A percentile compares a stretch with the other conserved stretches of the same genome.
Conservation (phyloP, 2,329 filamentous ascomycete species). For the Diaporthe sp. region DNA sequence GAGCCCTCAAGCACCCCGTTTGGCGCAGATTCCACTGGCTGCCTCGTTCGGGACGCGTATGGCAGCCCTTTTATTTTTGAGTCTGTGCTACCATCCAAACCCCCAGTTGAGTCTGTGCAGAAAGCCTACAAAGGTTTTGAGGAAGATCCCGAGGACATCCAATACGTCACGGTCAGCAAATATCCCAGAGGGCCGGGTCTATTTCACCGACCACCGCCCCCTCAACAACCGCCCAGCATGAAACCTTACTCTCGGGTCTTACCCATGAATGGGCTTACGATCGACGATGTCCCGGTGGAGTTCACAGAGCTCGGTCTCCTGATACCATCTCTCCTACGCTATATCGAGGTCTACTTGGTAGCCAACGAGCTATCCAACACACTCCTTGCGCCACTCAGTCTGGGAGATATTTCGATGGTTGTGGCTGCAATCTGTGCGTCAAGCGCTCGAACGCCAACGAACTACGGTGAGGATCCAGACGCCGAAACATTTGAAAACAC, state of each 20-base stretch:
- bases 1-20: constrained; percentile 45
- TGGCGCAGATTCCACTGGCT: constrained; percentile 38
- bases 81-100: constrained; percentile 55
- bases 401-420: constrained; percentile 66
- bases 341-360: too few species aligned
- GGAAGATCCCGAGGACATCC: too few species aligned
- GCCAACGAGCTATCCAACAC: too few species aligned
- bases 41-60: constrained; percentile 53
- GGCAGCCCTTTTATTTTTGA: constrained; percentile 54
- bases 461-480: constrained; percentile 90
- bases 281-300: constrained; percentile 58
- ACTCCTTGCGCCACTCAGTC: constrained; percentile 70
- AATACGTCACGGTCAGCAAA: too few species aligned
- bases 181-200: too few species aligned
- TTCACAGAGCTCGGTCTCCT: too few species aligned
- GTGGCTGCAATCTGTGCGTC: constrained; percentile 77
- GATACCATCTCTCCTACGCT: too few species aligned
- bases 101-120: too few species aligned
- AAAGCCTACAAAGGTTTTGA: constrained; percentile 50
- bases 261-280: constrained; percentile 57
- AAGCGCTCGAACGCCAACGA: constrained; percentile 64
- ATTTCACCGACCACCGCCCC: too few species aligned
- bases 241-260: constrained; percentile 58
- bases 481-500: too few species aligned
- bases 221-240: constrained; percentile 42